phyloP scores from a whole-genome alignment of 139 green algal genomes.

The Pedinophyceae sp. region DNA sequence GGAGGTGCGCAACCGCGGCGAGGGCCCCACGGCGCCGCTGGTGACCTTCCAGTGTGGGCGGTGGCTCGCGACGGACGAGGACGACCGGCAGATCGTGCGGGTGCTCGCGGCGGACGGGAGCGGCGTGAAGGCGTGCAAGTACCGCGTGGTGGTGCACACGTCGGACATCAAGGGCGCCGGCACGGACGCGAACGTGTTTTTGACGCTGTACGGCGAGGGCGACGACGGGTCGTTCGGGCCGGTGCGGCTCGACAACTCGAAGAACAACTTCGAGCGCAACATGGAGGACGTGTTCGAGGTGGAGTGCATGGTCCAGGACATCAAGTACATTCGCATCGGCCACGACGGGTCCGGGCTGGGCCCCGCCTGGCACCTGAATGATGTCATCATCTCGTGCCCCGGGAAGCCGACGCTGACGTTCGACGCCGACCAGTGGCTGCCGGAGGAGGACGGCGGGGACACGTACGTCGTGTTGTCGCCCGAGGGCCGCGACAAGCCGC shows the following conservation, averaged over 20 bases:
- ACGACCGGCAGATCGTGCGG: constrained; percentile 34
- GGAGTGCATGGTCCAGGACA: constrained; percentile 7
- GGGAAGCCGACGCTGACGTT: neutral
- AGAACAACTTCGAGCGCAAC: constrained; percentile 21
- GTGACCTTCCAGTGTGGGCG: neutral
- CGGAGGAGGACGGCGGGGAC: neutral
- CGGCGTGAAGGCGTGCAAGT: neutral
- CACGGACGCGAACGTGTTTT: constrained; percentile 24
- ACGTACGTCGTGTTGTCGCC: neutral
- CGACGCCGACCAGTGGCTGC: neutral
- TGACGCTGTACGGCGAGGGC: constrained; percentile 20
- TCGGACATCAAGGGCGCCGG: constrained; percentile 16
- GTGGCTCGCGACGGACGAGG: constrained; percentile 40
- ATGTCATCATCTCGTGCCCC: neutral
- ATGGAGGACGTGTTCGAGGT: constrained; percentile 9
- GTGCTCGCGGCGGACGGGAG: constrained; percentile 18
- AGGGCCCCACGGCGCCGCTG: constrained; percentile 14
- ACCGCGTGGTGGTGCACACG: neutral
- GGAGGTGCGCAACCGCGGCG: constrained; percentile 24
- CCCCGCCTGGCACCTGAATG: constrained; percentile 19
- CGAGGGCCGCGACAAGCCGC: neutral
- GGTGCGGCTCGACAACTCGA: neutral
- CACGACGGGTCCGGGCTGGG: constrained; percentile 27
- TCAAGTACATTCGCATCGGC: constrained; percentile 29
- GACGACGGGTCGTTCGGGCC: neutral